Conservation (phyloP, 176 grass and related monocot species). For the Carex littledalei region DNA sequence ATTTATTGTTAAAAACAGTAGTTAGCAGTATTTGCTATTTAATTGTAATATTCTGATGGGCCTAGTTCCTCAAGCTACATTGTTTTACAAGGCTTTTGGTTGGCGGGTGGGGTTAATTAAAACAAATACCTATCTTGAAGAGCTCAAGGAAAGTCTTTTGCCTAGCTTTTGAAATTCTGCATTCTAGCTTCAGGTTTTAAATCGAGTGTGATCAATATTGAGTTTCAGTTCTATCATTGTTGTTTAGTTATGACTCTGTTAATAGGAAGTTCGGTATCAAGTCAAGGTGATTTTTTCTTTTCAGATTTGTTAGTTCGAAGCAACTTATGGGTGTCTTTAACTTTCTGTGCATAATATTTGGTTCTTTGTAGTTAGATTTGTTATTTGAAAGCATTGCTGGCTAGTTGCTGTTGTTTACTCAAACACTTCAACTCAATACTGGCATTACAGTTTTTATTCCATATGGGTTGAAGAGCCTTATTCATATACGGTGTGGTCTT, state of each 20-base stretch:
- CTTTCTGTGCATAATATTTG: background rate
- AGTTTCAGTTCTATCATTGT: background rate
- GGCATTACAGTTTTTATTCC: background rate
- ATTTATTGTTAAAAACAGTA: too few species aligned
- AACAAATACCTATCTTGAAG: too few species aligned
- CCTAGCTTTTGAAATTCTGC: background rate
- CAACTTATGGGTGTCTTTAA: background rate
- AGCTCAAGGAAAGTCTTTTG: background rate
- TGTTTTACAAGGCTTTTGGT: too few species aligned
- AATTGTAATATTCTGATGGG: too few species aligned
- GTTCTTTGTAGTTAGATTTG: background rate
- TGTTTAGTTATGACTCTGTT: background rate
- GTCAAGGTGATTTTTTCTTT: background rate
- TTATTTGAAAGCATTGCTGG: background rate
- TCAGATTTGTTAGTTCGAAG: background rate
- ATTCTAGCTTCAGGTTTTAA: background rate
- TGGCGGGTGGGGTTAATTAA: too few species aligned
- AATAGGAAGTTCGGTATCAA: background rate
- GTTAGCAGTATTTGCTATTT: too few species aligned
- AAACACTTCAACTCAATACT: background rate
- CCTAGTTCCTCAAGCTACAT: too few species aligned
- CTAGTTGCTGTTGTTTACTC: background rate
- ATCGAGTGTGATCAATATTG: background rate
- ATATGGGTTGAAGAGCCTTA: background rate
- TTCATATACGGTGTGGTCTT: background rate